Conservation (phyloP, 805 yeast genomes). For the Yueomyces sp. region DNA sequence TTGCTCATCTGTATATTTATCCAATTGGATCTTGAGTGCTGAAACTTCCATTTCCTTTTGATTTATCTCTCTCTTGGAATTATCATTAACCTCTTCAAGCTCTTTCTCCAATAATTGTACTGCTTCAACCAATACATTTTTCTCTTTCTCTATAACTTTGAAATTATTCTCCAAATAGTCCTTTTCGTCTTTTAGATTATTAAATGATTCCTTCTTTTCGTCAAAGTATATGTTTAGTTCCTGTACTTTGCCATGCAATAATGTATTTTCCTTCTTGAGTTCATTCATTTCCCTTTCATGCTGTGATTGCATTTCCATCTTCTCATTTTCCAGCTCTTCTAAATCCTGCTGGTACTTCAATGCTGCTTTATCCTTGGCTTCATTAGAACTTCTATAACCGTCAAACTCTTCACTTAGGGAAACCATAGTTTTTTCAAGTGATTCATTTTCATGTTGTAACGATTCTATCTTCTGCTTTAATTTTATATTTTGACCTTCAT, state of each 20-base stretch:
- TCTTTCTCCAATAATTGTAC: slow-evolving; percentile 9
- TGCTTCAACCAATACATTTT: slow-evolving; percentile 22
- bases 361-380: slow-evolving; percentile 42
- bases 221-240: slow-evolving; percentile 28
- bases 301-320: background rate
- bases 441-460: slow-evolving; percentile 22
- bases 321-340: slow-evolving; percentile 20
- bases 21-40: slow-evolving; percentile 18
- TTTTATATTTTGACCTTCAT: slow-evolving; percentile 30
- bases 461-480: slow-evolving; percentile 24
- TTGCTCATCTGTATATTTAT: slow-evolving; percentile 9
- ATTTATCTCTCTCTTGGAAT: slow-evolving; percentile 11
- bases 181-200: slow-evolving; percentile 24
- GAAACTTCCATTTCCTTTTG: slow-evolving; percentile 14
- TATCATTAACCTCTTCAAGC: slow-evolving; percentile 3
- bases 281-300: slow-evolving; percentile 2
- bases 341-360: slow-evolving; percentile 32
- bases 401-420: slow-evolving; percentile 29
- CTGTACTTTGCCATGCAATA: slow-evolving; percentile 17
- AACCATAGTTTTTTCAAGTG: slow-evolving; percentile 21
- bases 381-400: slow-evolving; percentile 30
- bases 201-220: slow-evolving; percentile 22
- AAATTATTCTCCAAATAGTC: slow-evolving; percentile 24
- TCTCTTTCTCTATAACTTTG: slow-evolving; percentile 5
- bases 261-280: slow-evolving; percentile 8